A percentile compares a stretch with the other conserved stretches of the same genome.
phyloP scores from a whole-genome alignment of 441 rosid genomes.

The Erodium texanum region DNA sequence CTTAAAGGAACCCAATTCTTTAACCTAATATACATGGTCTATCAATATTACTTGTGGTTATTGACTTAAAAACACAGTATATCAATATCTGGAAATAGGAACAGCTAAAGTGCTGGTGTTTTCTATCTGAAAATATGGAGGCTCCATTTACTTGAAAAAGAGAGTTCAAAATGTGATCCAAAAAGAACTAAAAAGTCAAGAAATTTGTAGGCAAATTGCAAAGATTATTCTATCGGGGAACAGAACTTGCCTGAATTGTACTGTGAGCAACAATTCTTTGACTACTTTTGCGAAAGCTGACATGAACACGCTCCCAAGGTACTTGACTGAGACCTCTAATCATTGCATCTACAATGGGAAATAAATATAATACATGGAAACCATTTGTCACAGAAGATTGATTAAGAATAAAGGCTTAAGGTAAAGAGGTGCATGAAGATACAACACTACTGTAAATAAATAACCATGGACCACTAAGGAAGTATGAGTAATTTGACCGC shows the following conservation, averaged over 20 bases:
- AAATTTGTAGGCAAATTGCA: not conserved
- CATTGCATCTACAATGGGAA: conserved; percentile 58
- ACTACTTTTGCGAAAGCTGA: conserved; percentile 74
- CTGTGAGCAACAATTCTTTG: conserved; percentile 73
- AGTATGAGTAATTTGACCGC: not conserved
- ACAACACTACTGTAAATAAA: not conserved
- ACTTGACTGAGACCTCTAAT: conserved; percentile 69
- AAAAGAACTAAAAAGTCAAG: not conserved
- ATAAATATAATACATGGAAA: conserved; percentile 7
- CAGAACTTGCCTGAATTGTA: conserved; percentile 75
- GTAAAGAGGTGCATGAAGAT: not conserved
- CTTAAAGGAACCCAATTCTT: not conserved
- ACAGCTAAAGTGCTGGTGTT: not conserved
- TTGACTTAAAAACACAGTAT: too few species aligned
- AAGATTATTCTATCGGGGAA: not conserved
- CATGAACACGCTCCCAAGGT: conserved; percentile 85
- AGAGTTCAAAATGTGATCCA: not conserved
- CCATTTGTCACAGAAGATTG: not conserved
- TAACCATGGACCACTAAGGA: not conserved
- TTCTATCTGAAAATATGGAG: not conserved
- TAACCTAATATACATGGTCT: too few species aligned
- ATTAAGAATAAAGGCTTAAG: not conserved
- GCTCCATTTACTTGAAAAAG: not conserved
- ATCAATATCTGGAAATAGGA: not conserved
- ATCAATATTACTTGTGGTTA: too few species aligned